phyloP scores from a whole-genome alignment of 2,329 filamentous ascomycete species.

The Venturiaceae sp. region DNA sequence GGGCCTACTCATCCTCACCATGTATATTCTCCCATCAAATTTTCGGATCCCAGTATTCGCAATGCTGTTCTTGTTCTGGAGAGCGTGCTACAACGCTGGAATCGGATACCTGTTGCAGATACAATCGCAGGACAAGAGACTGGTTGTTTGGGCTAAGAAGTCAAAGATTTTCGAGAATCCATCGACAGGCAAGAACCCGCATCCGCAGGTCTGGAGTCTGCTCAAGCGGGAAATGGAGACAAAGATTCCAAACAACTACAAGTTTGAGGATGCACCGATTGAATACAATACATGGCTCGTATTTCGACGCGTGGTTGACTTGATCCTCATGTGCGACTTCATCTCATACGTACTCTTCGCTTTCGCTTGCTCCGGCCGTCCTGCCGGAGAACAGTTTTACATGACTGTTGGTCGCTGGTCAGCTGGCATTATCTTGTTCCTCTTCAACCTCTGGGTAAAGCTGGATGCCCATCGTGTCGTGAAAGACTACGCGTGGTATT shows the following conservation, averaged over 20 bases:
- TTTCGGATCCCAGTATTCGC: slow-evolving; percentile 72
- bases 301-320: slow-evolving; percentile 87
- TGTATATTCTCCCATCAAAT: slow-evolving; percentile 61
- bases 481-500: slow-evolving; percentile 99
- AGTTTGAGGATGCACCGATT: slow-evolving; percentile 82
- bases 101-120: slow-evolving; percentile 83
- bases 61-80: slow-evolving; percentile 81
- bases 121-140: slow-evolving; percentile 79
- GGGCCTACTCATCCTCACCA: slow-evolving; percentile 60
- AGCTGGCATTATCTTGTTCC: slow-evolving; percentile 66
- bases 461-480: slow-evolving; percentile 95
- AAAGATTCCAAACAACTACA: slow-evolving; percentile 90
- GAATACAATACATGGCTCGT: slow-evolving; percentile 99
- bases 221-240: slow-evolving; percentile 86
- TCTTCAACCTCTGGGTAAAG: slow-evolving; percentile 98
- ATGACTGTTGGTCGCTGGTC: slow-evolving; percentile 69
- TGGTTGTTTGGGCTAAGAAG: slow-evolving; percentile 81
- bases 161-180: slow-evolving; percentile 81
- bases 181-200: slow-evolving; percentile 67
- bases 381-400: slow-evolving; percentile 58
- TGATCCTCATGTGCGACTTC: slow-evolving; percentile 99
- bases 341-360: slow-evolving; percentile 94
- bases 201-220: slow-evolving; percentile 71
- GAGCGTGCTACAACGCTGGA: slow-evolving; percentile 83
- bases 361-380: slow-evolving; percentile 71